Percentiles rank a stretch among this genome's conserved stretches.
phyloP scores from a whole-genome alignment of 257 asterid genomes.

The Nicotiana otophora region DNA sequence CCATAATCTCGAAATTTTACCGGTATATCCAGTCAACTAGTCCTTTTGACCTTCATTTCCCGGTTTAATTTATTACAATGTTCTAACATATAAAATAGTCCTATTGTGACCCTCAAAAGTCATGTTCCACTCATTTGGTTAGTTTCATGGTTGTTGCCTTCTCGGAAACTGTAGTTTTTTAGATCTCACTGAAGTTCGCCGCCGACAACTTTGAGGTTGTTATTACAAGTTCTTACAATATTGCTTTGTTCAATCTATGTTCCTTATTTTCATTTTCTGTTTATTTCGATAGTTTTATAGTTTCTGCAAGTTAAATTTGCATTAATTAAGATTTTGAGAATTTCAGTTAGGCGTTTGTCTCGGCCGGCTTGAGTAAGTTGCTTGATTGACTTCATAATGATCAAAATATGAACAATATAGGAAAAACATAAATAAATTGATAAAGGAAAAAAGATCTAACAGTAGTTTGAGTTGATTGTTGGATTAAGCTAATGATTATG shows the following conservation, averaged over 20 bases:
- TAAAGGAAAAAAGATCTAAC: neutral
- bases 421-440: neutral
- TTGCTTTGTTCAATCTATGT: neutral
- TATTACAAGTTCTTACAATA: neutral
- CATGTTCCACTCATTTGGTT: neutral
- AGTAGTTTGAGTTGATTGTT: slow-evolving; percentile 4
- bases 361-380: neutral
- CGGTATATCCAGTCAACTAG: slow-evolving; percentile 21
- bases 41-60: slow-evolving; percentile 23
- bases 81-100: neutral
- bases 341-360: neutral
- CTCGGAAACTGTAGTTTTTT: neutral
- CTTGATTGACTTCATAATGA: neutral
- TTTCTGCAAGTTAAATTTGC: neutral
- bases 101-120: neutral
- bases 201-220: slow-evolving; percentile 3
- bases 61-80: slow-evolving; percentile 11
- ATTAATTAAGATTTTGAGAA: neutral
- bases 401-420: neutral
- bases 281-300: neutral
- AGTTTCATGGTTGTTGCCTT: neutral
- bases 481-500: neutral
- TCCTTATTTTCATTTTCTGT: neutral
- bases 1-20: slow-evolving; percentile 15
- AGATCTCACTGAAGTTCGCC: neutral